Base-by-base conservation (phyloP, 1,284 basidiomycete species). In the Rhodotorula mucilaginosa region DNA sequence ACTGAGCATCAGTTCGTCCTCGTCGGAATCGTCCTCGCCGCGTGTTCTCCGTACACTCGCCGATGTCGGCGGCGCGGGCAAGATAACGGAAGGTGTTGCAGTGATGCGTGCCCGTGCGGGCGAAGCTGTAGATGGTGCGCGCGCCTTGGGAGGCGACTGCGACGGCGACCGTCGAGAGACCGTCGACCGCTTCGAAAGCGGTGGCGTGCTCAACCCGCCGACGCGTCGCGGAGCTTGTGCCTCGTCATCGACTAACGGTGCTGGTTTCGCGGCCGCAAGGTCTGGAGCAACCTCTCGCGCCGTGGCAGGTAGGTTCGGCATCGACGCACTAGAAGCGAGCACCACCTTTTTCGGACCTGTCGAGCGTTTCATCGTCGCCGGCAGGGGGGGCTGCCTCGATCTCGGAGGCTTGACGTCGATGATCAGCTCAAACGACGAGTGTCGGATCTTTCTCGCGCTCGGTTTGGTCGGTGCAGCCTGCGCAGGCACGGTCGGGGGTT, bases 341-440 rank as follows among this genome's bases (percentile, higher is more conserved):
- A 44, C 39, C 39, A 34, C 19, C 31, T 23, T 31, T 15, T 34
- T n/a, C 13, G 61, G 18, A 39, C 34, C n/a, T 13, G n/a, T 3
- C 44, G 59, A 10, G 13, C n/a, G 48, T 29, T 21, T 21, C 10
- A 15, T 34, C 54, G 54, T 10, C 5, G 54, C 26, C 54, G 54
- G 54, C 7, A 12, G 29, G 12, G 54, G 54, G 12, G 54, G n/a
- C 54, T 16, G 10, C n/a, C 10, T 23, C 18, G 58, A n/a, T 12
- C 58, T 39, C 18, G 1, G 44, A 39, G 54, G 52, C 63, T 56
- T 56, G 46, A 52, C 21, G 16, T 68, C 67, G 57, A 68, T 31
- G 26, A 68, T 46, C 13, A 68, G 56, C 26, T 68, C 67, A 61
- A 68, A 68, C 23, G 61, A 59, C 19, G 61, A 59, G 19, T 48